A percentile compares a stretch with the other conserved stretches of the same genome.
Conservation (phyloP, 2,329 filamentous ascomycete genomes). For the Lachnellula subtilissima region DNA sequence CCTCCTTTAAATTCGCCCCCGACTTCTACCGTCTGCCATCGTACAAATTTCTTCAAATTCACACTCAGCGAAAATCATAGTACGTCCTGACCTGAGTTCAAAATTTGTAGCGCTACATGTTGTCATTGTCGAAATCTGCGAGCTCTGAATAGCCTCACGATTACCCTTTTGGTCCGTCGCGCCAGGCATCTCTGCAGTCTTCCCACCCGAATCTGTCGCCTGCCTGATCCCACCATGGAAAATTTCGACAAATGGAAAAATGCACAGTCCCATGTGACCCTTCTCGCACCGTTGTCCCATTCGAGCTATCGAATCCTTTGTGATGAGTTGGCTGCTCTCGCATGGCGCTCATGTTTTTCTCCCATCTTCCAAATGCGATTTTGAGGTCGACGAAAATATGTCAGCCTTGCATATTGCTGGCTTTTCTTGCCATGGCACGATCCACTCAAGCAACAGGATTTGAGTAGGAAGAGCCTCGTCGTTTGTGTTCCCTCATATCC, state of each 20-base stretch:
- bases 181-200: conserved; percentile 19
- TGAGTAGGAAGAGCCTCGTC: not conserved
- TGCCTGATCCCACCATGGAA: not conserved
- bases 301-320: not conserved
- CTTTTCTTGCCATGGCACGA: not conserved
- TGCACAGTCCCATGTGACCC: not conserved
- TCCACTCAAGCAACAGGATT: not conserved
- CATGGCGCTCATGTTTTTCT: not conserved
- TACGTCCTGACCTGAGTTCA: conserved; percentile 19
- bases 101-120: conserved; percentile 21
- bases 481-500: not conserved
- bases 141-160: conserved; percentile 19
- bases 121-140: conserved; percentile 14
- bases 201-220: not conserved
- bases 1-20: not conserved
- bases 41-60: conserved; percentile 7
- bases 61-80: not conserved
- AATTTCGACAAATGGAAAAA: not conserved
- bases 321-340: not conserved
- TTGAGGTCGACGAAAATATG: not conserved
- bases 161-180: conserved; percentile 18
- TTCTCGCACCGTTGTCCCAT: not conserved
- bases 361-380: not conserved
- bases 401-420: not conserved
- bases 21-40: not conserved